Base-by-base conservation (phyloP, 139 green algal genomes). In the Coelastrella sp. region DNA sequence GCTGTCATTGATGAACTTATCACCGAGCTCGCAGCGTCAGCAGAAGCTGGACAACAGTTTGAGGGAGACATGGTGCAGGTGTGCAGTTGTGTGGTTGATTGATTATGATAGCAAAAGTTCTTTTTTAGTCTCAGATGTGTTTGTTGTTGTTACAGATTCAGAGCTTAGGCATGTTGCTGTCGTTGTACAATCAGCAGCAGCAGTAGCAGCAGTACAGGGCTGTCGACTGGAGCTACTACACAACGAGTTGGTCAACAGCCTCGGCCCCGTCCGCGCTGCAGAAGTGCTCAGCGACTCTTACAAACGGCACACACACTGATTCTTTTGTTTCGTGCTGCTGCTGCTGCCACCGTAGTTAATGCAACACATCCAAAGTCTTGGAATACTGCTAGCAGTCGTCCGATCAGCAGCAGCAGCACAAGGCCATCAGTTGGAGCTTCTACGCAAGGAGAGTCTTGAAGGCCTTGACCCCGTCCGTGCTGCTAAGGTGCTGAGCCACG, bases 41-140 rank as follows among this genome's bases (percentile, higher is more conserved):
- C 73, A 65, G 74, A 73, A 84, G 59, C 74, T 71, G 85, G 54
- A 6, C 82, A 92, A 59, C 91, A 74, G 5, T 98, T 98, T 90
- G 96, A 98, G 85, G 96, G 96, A 3, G 96, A 98, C 80, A 96
- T 98, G 96, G 86, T 88, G 73, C 83, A 85, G 47, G 92, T 98
- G 84, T 94, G 92, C 0, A 0, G 93, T 60, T 0, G 93, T 92
- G 0, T 84, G 97, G 90, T 94, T 0, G 61, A 47, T 47, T n/a
- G n/a, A n/a, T n/a, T 47, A 0, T 0, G 32, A 47, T 47, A 47
- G 1, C 32, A 47, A 0, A 47, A 47, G 32, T 47, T 47, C 32
- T 47, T 47, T 1, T 47, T 47, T 47, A 47, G 32, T 1, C 32
- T 2, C 32, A 47, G 1, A 47, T 47, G 32, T 47, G 32, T 47